These are phyloP conservation scores for Nannizziopsis barbatae DNA, from an alignment of 2,329 filamentous ascomycete genomes.

Conservation along the genomic window DNA sequence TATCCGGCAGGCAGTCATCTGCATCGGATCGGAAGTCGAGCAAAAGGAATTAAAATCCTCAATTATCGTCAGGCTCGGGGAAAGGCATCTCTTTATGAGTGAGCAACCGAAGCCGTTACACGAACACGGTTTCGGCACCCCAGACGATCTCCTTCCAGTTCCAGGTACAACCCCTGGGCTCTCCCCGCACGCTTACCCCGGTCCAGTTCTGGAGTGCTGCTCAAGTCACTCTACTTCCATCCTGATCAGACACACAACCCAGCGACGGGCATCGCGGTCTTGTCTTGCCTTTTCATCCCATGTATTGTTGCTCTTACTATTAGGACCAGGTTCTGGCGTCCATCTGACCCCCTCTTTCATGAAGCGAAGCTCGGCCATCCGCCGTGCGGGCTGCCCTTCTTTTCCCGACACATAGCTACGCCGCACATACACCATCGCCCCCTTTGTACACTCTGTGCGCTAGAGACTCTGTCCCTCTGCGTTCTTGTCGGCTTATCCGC, in stretches of 20 bases:
- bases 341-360: constrained; percentile 1
- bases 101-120: no score
- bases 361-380: constrained; percentile 1
- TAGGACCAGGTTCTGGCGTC: not conserved
- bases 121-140: no score
- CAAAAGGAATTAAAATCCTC: no score
- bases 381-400: not conserved
- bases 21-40: no score
- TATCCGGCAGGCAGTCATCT: no score
- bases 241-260: not conserved
- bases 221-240: no score
- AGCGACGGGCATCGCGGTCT: not conserved
- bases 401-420: no score
- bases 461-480: not conserved
- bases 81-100: no score
- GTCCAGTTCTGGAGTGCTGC: no score
- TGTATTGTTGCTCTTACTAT: not conserved
- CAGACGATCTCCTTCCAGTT: no score
- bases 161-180: constrained; percentile 3
- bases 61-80: no score
- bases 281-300: not conserved
- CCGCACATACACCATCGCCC: no score
- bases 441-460: not conserved
- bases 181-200: constrained; percentile 6
- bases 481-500: not conserved